phyloP scores from a whole-genome alignment of 257 asterid species.

The Coffea eugenioides region DNA sequence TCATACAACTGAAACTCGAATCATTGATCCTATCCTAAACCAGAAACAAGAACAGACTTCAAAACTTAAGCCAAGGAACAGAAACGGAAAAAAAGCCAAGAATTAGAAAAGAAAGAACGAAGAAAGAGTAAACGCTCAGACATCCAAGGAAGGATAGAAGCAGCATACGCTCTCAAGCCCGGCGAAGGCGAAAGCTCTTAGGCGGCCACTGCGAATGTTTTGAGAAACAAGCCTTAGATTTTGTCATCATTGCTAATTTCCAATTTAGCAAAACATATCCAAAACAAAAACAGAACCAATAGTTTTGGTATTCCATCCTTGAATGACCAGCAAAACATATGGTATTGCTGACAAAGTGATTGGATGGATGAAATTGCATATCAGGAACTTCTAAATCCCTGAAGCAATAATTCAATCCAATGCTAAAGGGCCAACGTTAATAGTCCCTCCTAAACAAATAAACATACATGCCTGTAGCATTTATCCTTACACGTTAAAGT shows the following conservation, averaged over 20 bases:
- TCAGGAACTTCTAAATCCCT: constrained; percentile 43
- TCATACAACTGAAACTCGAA: neutral
- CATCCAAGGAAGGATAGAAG: constrained; percentile 78
- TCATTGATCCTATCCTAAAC: no score
- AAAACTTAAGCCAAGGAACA: neutral
- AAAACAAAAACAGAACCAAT: neutral
- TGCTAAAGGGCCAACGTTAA: constrained; percentile 27
- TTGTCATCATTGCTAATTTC: constrained; percentile 38
- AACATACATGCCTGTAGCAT: neutral
- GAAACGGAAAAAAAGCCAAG: no score
- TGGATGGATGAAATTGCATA: constrained; percentile 25
- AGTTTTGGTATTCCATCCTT: constrained; percentile 22
- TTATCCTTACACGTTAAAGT: no score
- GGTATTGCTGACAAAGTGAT: constrained; percentile 42
- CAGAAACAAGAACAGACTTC: neutral
- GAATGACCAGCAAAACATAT: constrained; percentile 38
- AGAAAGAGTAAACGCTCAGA: constrained; percentile 32
- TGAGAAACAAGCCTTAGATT: constrained; percentile 69
- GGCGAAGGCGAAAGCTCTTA: constrained; percentile 74
- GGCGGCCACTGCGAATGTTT: constrained; percentile 81
- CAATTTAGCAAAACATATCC: neutral
- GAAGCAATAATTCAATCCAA: constrained; percentile 27
- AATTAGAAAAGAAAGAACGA: neutral
- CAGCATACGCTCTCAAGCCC: constrained; percentile 77
- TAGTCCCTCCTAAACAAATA: constrained; percentile 23